Conservation (phyloP, 371 early-diverging fungal species). For the Syncephalastrum sp. region DNA sequence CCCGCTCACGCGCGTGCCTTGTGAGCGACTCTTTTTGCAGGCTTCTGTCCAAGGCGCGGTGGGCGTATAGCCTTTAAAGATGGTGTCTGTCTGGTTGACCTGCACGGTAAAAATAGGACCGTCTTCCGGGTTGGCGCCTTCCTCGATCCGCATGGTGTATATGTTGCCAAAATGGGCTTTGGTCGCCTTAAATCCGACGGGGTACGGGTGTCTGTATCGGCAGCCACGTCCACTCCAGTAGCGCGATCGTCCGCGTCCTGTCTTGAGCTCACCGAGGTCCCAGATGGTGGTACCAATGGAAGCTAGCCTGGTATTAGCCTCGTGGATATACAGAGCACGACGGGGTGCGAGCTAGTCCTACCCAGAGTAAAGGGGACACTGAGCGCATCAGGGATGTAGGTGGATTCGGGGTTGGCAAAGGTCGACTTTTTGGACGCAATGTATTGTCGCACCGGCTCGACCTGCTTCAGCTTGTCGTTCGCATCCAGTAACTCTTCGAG, state of each 20-base stretch:
- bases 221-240: constrained; percentile 51
- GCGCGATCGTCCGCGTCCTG: constrained; percentile 32
- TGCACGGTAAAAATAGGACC: constrained; percentile 47
- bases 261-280: constrained; percentile 32
- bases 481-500: constrained; percentile 33
- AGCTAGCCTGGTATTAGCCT: constrained; percentile 2
- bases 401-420: too few relatives aligned
- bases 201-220: constrained; percentile 57
- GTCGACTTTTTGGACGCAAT: too few relatives aligned
- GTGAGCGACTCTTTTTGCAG: constrained; percentile 46
- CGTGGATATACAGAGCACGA: neutral
- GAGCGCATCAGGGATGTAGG: constrained; percentile 14
- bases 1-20: constrained; percentile 47
- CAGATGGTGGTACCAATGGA: constrained; percentile 50
- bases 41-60: constrained; percentile 63
- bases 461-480: constrained; percentile 31
- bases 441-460: neutral
- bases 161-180: constrained; percentile 53
- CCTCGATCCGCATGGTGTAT: constrained; percentile 53
- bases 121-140: constrained; percentile 22
- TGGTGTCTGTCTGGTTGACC: constrained; percentile 24
- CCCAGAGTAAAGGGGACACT: constrained; percentile 35
- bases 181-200: constrained; percentile 54
- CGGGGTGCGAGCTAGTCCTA: constrained; percentile 2
- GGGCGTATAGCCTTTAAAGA: constrained; percentile 48